These are phyloP conservation scores for Paecilomyces sp. DNA, from an alignment of 2,329 filamentous ascomycete genomes.

Conservation along the genomic window DNA sequence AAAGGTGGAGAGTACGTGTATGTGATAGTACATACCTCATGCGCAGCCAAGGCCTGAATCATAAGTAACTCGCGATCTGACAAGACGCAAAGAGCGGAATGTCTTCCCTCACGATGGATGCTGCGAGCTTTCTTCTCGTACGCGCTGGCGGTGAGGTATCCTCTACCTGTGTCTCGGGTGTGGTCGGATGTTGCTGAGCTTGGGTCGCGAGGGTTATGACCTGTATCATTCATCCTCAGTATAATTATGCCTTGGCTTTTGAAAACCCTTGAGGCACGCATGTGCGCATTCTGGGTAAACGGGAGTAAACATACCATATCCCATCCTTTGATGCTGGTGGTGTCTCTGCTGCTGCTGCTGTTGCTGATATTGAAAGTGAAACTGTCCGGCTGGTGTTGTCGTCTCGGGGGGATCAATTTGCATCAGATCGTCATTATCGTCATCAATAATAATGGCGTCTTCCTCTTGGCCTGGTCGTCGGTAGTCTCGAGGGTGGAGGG, in stretches of 20 bases:
- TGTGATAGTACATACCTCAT: constrained; percentile 21
- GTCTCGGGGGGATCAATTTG: not conserved
- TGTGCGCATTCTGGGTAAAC: not conserved
- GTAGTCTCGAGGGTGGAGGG: not conserved
- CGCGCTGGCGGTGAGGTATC: not conserved
- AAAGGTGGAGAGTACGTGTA: too few species aligned
- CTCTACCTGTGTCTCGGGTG: not conserved
- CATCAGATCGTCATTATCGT: not conserved
- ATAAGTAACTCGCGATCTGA: constrained; percentile 33
- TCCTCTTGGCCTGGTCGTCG: not conserved
- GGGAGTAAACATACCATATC: not conserved
- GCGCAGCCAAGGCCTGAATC: constrained; percentile 30
- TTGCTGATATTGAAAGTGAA: not conserved
- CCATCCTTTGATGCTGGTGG: not conserved
- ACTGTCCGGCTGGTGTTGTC: not conserved
- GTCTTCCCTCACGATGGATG: constrained; percentile 24
- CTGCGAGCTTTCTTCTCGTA: not conserved
- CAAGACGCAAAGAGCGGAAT: constrained; percentile 31
- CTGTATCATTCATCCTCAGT: constrained; percentile 23
- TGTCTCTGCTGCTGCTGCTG: not conserved
- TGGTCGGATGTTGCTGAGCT: not conserved
- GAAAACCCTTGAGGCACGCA: too few species aligned
- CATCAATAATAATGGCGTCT: not conserved
- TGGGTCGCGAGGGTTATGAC: not conserved
- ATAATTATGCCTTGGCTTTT: too few species aligned